phyloP scores from a whole-genome alignment of 805 yeast species.

The Ogataea populi-albae region DNA sequence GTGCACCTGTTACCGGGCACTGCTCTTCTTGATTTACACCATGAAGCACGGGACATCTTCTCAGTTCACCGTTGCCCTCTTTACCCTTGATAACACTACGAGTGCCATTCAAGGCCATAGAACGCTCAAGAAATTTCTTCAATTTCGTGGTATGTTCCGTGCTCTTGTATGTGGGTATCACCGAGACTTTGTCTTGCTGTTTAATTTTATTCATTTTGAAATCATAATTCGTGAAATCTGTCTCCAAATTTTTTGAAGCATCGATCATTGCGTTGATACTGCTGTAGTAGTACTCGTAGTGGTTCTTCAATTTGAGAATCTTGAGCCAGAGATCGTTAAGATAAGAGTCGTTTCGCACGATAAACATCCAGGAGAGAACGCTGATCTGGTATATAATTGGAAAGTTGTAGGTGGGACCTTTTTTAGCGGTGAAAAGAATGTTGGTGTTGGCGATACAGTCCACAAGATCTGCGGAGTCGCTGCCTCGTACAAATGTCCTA shows the following conservation, averaged over 20 bases:
- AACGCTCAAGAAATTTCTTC: slow-evolving; percentile 32
- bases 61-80: slow-evolving; percentile 2
- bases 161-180: slow-evolving; percentile 25
- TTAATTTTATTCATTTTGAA: slow-evolving; percentile 24
- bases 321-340: slow-evolving; percentile 50
- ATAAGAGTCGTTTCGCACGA: slow-evolving; percentile 58
- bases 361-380: slow-evolving; percentile 57
- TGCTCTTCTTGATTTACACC: slow-evolving; percentile 6
- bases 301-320: slow-evolving; percentile 34
- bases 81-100: not conserved
- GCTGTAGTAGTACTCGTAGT: slow-evolving; percentile 36
- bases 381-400: slow-evolving; percentile 40
- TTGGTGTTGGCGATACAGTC: slow-evolving; percentile 35
- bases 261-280: slow-evolving; percentile 30
- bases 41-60: slow-evolving; percentile 11
- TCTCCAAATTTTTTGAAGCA: slow-evolving; percentile 30
- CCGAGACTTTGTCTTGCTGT: slow-evolving; percentile 14
- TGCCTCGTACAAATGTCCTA: slow-evolving; percentile 12
- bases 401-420: slow-evolving; percentile 33
- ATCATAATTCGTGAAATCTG: slow-evolving; percentile 32
- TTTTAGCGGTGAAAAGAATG: slow-evolving; percentile 35
- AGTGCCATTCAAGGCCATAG: slow-evolving; percentile 14
- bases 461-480: slow-evolving; percentile 28
- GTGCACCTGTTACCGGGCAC: slow-evolving; percentile 26
- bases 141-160: slow-evolving; percentile 32